phyloP scores from a whole-genome alignment of 2,329 filamentous ascomycete genomes.

The Proliferodiscus dingleyae region DNA sequence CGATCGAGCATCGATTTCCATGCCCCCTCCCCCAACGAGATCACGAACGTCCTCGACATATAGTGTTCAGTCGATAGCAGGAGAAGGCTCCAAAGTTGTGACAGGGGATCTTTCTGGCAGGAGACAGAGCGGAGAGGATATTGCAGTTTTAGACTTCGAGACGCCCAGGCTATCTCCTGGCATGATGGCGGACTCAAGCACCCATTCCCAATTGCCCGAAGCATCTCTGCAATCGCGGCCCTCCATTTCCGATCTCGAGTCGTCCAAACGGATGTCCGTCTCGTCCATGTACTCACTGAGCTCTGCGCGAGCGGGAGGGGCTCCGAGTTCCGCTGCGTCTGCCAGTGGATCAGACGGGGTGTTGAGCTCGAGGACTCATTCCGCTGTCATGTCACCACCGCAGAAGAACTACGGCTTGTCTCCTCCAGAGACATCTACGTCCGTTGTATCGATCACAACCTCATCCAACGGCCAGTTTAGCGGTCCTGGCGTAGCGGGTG shows the following conservation, averaged over 20 bases:
- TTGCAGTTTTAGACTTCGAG: constrained; percentile 44
- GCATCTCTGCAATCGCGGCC: constrained; percentile 41
- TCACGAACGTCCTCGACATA: constrained; percentile 29
- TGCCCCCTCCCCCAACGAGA: constrained; percentile 51
- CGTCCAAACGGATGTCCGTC: constrained; percentile 61
- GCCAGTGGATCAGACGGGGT: constrained; percentile 47
- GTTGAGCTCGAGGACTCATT: constrained; percentile 17
- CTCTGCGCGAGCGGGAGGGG: constrained; percentile 45
- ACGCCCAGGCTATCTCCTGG: constrained; percentile 42
- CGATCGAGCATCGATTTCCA: constrained; percentile 58
- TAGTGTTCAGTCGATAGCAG: constrained; percentile 33
- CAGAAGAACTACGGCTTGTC: constrained; percentile 22
- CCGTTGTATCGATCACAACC: constrained; percentile 50
- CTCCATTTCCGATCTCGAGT: constrained; percentile 48
- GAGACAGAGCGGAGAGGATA: constrained; percentile 33
- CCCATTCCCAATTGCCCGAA: constrained; percentile 40
- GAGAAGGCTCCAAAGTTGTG: constrained; percentile 12
- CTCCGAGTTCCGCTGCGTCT: constrained; percentile 48
- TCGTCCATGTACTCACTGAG: constrained; percentile 69
- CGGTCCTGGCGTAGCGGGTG: constrained; percentile 39
- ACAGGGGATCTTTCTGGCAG: constrained; percentile 10
- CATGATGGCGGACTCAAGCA: constrained; percentile 27
- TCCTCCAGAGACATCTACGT: constrained; percentile 47
- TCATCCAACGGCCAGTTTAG: constrained; percentile 39
- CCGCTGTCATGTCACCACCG: constrained; percentile 19